Evolutionary conservation across 129 eudicot genomes (phyloP), one percentile per base, ranked within the genome.

Genomic region (Artemisia tridentata): DNA sequence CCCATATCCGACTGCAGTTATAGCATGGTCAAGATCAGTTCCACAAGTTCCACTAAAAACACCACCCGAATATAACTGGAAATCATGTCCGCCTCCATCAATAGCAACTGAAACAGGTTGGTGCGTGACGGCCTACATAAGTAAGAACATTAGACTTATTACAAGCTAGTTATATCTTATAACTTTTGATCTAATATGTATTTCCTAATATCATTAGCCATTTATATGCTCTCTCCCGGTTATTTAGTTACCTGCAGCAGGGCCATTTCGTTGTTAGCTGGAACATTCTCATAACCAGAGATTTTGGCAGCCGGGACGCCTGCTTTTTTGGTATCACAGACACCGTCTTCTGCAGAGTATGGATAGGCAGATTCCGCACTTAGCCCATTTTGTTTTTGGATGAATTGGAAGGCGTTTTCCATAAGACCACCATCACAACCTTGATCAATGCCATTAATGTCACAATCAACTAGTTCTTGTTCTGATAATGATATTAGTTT

Each of bases 1-100:
- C 2, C 95, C 91, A 38, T 80, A 88, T 10, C 95, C 88, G 1
- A 88, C 83, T 0, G 76, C 78, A 14, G 91, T 76, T 20, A 88
- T 80, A n/a, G 65, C 91, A 70, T 88, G 95, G 23, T 75, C 69
- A 0, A 85, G 70, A 0, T 61, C 63, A 3, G 83, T 77, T 50
- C 83, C 83, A 71, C 87, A 84, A 0, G 27, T 50, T 11, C 83
- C 85, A 0, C 51, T 79, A 1, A 80, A 79, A 48, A 88, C 81
- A 0, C 90, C 88, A 5, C 81, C 55, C 2, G 71, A 50, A 63
- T 88, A 88, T 12, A 80, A 71, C 63, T 76, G 88, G 46, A 85
- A 85, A 7, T 17, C 76, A 11, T 51, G 47, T 3, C 77, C 74
- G 2, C 82, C 57, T 0, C 71, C 83, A 19, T 80, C 85, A 11